These are phyloP conservation scores for Salix arbutifolia DNA, from an alignment of 345 rosid genomes.

Conservation along the genomic window DNA sequence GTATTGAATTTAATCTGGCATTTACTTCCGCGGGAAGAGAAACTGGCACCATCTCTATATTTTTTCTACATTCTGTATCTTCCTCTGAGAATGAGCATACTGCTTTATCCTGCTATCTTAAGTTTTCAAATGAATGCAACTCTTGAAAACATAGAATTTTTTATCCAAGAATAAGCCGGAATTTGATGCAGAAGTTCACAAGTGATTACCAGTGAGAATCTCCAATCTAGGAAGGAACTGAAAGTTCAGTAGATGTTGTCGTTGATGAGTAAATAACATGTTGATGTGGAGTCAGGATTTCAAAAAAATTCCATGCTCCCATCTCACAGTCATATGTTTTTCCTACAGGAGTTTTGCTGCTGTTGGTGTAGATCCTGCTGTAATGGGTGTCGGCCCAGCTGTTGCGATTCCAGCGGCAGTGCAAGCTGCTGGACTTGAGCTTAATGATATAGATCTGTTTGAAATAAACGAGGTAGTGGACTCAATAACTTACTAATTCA, in stretches of 20 bases:
- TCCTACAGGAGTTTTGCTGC: conserved; percentile 84
- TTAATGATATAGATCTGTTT: conserved; percentile 64
- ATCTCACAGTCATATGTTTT: background rate
- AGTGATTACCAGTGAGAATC: background rate
- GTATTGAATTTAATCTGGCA: too few relatives aligned
- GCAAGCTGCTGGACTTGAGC: conserved; percentile 66
- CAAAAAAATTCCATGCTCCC: background rate
- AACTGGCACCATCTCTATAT: too few relatives aligned
- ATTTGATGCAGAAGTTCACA: background rate
- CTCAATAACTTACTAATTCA: background rate
- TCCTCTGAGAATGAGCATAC: too few relatives aligned
- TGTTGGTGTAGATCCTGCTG: conserved; percentile 92
- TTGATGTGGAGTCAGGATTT: too few relatives aligned
- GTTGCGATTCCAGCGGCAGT: conserved; percentile 91
- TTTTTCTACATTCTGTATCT: too few relatives aligned
- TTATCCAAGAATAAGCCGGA: background rate
- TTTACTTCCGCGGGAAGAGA: too few relatives aligned
- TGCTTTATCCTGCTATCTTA: too few relatives aligned
- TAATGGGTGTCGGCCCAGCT: conserved; percentile 95
- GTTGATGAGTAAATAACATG: background rate
- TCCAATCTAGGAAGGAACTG: background rate
- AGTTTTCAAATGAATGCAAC: too few relatives aligned
- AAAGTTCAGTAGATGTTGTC: background rate
- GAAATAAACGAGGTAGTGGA: conserved; percentile 84
- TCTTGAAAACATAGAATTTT: too few relatives aligned